Percentiles rank a stretch among this genome's conserved stretches.
Evolutionary conservation across 164 flowering plant genomes (phyloP).

Genomic region (Houttuynia cordata): DNA sequence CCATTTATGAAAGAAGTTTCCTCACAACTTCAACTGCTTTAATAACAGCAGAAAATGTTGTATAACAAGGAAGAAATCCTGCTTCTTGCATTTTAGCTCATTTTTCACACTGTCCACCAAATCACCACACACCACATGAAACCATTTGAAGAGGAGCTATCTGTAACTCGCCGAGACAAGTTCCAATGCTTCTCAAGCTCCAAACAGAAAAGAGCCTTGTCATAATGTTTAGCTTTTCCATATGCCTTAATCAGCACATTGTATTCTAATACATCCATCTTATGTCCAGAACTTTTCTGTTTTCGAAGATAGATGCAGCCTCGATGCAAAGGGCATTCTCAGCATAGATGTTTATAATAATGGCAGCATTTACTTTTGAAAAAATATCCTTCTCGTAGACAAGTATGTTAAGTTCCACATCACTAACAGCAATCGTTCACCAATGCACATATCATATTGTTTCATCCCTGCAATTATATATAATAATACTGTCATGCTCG

Average conservation of each 20-base stretch:
- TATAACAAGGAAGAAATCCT: conserved; percentile 51
- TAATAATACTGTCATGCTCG: too few species aligned
- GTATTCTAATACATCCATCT: too few species aligned
- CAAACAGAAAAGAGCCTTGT: conserved; percentile 61
- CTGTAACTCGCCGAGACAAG: conserved; percentile 87
- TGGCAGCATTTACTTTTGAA: too few species aligned
- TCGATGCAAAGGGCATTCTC: conserved; percentile 2
- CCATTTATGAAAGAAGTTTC: too few species aligned
- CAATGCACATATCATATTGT: conserved; percentile 7
- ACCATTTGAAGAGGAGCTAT: conserved; percentile 79
- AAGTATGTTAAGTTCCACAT: conserved; percentile 38
- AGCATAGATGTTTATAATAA: too few species aligned
- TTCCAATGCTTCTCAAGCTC: conserved; percentile 66
- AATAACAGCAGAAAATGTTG: conserved; percentile 62
- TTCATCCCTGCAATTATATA: too few species aligned
- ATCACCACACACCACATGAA: conserved; percentile 59
- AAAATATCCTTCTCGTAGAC: conserved; percentile 7
- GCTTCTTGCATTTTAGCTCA: conserved; percentile 56
- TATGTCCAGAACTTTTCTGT: conserved; percentile 29
- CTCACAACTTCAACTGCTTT: conserved; percentile 44
- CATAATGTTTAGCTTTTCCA: conserved; percentile 64
- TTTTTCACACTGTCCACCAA: conserved; percentile 41
- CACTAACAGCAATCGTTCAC: conserved; percentile 62
- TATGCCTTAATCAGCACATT: conserved; percentile 89
- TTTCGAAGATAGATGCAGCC: conserved; percentile 58